phyloP scores from a whole-genome alignment of 306 rosid species.

The Dicorynia guianensis region DNA sequence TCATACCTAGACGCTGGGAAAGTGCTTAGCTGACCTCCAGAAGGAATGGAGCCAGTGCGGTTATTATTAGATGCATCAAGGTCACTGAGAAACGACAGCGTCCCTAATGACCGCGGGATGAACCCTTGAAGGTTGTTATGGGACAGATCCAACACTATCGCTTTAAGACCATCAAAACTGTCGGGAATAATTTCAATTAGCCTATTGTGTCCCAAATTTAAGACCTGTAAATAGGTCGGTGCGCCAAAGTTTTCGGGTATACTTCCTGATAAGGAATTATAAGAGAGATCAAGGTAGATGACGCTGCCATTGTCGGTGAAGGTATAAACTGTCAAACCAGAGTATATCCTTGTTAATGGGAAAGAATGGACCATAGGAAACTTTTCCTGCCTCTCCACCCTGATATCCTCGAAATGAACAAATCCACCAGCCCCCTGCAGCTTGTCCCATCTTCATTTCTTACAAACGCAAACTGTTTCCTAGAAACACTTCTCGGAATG shows the following conservation, averaged over 20 bases:
- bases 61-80: conserved; percentile 82
- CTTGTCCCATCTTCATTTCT: conserved; percentile 83
- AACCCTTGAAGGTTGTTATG: conserved; percentile 66
- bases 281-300: conserved; percentile 77
- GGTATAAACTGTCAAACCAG: conserved; percentile 67
- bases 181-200: conserved; percentile 67
- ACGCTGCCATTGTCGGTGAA: conserved; percentile 64
- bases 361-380: conserved; percentile 75
- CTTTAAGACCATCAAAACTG: conserved; percentile 67
- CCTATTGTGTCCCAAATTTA: conserved; percentile 76
- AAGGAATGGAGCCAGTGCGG: conserved; percentile 66
- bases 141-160: conserved; percentile 72
- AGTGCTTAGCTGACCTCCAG: conserved; percentile 80
- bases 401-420: conserved; percentile 70
- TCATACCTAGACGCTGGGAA: conserved; percentile 72
- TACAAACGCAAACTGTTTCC: conserved; percentile 79
- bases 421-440: conserved; percentile 84
- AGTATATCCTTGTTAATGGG: conserved; percentile 71
- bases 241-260: conserved; percentile 62
- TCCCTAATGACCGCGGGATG: conserved; percentile 66
- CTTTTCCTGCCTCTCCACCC: conserved; percentile 57
- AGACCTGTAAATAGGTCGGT: conserved; percentile 64
- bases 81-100: conserved; percentile 77
- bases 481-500: conserved; percentile 65
- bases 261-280: conserved; percentile 65